Conservation (phyloP, 371 early-diverging fungal genomes). For the Mortierella polycephala region DNA sequence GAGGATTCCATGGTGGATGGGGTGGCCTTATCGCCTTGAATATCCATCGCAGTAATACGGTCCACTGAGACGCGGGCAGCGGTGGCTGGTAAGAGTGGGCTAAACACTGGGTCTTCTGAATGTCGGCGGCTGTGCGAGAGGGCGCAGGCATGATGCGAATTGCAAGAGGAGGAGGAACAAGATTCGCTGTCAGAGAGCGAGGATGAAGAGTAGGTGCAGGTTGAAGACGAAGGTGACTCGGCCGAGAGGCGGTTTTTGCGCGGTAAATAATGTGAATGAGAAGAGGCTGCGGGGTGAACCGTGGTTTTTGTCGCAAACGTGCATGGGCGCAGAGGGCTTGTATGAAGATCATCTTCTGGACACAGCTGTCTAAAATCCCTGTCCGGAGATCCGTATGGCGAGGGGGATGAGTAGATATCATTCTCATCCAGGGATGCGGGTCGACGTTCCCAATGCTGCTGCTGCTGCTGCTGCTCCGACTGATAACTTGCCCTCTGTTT, state of each 20-base stretch:
- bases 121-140: not conserved
- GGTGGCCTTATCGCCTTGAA: not conserved
- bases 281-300: not conserved
- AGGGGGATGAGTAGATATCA: constrained; percentile 14
- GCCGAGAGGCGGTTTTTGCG: constrained; percentile 11
- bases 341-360: not conserved
- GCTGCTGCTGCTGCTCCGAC: not conserved
- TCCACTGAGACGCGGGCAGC: constrained; percentile 44
- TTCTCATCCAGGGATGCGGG: constrained; percentile 2
- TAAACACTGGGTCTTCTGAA: constrained; percentile 3
- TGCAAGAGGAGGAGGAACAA: constrained; percentile 14
- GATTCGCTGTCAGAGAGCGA: constrained; percentile 3
- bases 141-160: not conserved
- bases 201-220: constrained; percentile 22
- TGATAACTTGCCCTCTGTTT: not conserved
- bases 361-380: not conserved
- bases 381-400: constrained; percentile 3
- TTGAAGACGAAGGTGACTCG: constrained; percentile 36
- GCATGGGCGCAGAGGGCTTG: not conserved
- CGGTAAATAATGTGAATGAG: constrained; percentile 1
- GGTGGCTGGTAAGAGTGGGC: constrained; percentile 24
- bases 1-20: constrained; percentile 4
- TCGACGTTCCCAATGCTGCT: not conserved
- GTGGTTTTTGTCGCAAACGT: not conserved
- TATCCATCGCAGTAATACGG: constrained; percentile 15